Evolutionary conservation across 140 eudicot species (phyloP), one percentile per base, ranked within the genome.

Genomic region (Erigeron philadelphicus): DNA sequence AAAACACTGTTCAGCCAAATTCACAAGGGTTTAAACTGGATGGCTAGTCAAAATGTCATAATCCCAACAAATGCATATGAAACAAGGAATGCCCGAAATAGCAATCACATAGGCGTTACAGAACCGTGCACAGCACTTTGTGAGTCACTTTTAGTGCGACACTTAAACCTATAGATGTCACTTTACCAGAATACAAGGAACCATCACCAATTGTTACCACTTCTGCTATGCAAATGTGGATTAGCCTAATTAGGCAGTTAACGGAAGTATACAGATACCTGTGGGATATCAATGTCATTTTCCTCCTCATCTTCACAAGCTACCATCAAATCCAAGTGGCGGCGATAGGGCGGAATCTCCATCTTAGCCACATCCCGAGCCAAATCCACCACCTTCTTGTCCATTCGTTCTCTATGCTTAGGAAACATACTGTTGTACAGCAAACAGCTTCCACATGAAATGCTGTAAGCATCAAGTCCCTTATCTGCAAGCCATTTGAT

Each of bases 241-340:
- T 23, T 31, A 31, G 5, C 38, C 38, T 31, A 31, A 31, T 31
- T 8, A 23, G 40, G 12, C 48, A 12, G 53, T 70, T 63, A 88
- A 70, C 89, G 83, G 50, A 79, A 86, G 78, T 88, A 86, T 38
- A 88, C 76, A 41, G 96, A 88, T 19, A 88, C 62, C 72, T 66
- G 90, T 41, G 96, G 96, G 75, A 88, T 86, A 53, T 88, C 96
- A 9, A 88, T 46, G 61, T 88, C 96, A 50, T 84, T 78, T 40
- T 81, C 96, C 16, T 86, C 88, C n/a, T 88, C 96, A n/a, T 88
- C 94, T 79, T 86, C 90, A 41, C 96, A 86, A 0, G 88, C 96
- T 54, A 84, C 88, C 48, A 86, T 90, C n/a, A 86, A 82, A 75
- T 88, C 96, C 64, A 88, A 72, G 76, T 88, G 96, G 18, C 82